Base-by-base conservation (phyloP, 176 grass and related monocot genomes). In the Triticum turgidum region DNA sequence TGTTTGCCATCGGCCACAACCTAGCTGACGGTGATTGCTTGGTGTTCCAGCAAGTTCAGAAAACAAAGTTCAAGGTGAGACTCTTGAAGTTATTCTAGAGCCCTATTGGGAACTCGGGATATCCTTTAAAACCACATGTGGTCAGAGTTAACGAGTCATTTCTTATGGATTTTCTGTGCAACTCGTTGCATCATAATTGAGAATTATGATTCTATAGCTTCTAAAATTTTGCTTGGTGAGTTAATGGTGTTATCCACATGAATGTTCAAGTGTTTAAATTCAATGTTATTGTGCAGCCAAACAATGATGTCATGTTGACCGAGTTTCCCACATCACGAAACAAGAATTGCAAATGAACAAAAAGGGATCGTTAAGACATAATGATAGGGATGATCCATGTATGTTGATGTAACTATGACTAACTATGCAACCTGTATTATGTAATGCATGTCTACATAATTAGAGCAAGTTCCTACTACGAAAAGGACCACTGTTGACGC, bases 1-100 rank as follows among this genome's bases (percentile, higher is more conserved):
- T 82, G 18, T 94, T 94, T 17, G 13, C 95, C 80, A 84, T 93
- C 35, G 0, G 86, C 1, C 90, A 97, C 67, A 84, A 97, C 71
- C 84, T 97, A 49, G 91, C 93, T 14, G 91, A 97, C 65, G 92
- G 95, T 61, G 95, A 97, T 78, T 90, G 89, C 30, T 18, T 95
- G 41, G 87, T 97, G 58, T 93, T 97, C 83, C 85, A 97, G 71
- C 77, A 90, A 58, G 76, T 85, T 9, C 22, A 78, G 37, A 27
- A 64, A 4, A 85, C 89, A 38, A 94, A 29, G 41, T 87, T 95
- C 62, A 90, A 95, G 91, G 92, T 94, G 22, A 84, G 76, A 18
- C 39, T 69, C 73, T 44, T 44, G 1, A 20, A 30, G 49, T 20
- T 59, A 2, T 82, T 59, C 20, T 35, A 32, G 10, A 32, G 13